Evolutionary conservation across 345 rosid genomes (phyloP).

Genomic region (Melastoma malabathricum): DNA sequence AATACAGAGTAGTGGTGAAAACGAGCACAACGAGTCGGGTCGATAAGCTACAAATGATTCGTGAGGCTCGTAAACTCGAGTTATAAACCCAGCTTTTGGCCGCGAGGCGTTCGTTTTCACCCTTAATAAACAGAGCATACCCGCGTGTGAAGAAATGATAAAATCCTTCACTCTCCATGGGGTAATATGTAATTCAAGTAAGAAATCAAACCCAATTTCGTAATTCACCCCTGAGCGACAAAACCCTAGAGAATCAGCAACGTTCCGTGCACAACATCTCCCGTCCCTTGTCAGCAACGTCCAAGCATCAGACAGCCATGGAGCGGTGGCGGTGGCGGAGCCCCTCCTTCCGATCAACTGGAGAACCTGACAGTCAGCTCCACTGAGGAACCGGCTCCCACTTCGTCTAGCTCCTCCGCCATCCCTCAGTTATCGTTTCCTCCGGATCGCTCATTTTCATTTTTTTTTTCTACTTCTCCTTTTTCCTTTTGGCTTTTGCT

Average conservation of each 20-base stretch:
- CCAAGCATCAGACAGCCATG: too few species aligned
- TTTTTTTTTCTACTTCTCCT: not conserved
- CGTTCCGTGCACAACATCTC: constrained; percentile 44
- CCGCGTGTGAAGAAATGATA: too few species aligned
- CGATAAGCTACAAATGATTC: too few species aligned
- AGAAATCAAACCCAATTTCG: too few species aligned
- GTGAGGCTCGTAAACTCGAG: too few species aligned
- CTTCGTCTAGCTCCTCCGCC: constrained; percentile 14
- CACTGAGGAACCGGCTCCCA: constrained; percentile 1
- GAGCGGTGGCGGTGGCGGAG: not conserved
- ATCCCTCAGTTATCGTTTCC: constrained; percentile 14
- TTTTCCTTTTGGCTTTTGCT: constrained; percentile 7
- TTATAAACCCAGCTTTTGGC: too few species aligned
- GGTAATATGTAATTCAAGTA: too few species aligned
- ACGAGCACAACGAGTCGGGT: too few species aligned
- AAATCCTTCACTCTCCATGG: constrained; percentile 32
- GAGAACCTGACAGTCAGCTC: constrained; percentile 16
- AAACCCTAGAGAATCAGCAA: not conserved
- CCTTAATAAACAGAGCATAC: constrained; percentile 52
- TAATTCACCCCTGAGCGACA: too few species aligned
- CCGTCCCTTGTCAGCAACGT: too few species aligned
- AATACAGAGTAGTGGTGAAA: too few species aligned
- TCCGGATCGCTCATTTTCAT: constrained; percentile 28
- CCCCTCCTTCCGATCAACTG: constrained; percentile 10
- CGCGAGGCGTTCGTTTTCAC: too few species aligned